Evolutionary conservation across 2,329 filamentous ascomycete species (phyloP).

Genomic region (Ceratocystis papillata): DNA sequence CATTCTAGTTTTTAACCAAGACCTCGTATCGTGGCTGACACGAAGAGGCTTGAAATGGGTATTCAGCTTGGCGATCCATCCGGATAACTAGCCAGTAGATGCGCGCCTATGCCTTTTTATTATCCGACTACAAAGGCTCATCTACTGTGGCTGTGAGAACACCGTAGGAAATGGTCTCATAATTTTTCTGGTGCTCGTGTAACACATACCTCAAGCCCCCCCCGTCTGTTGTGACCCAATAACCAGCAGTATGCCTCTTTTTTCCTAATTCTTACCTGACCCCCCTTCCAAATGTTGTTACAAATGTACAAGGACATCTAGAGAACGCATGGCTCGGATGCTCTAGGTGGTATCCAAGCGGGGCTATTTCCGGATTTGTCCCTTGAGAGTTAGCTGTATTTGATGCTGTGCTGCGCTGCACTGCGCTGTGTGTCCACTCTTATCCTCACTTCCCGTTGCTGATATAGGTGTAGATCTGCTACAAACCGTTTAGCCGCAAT

Average conservation of each 20-base stretch:
- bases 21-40: conserved; percentile 2
- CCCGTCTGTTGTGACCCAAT: conserved; percentile 2
- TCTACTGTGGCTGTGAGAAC: background rate
- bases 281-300: background rate
- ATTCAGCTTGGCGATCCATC: background rate
- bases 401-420: background rate
- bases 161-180: background rate
- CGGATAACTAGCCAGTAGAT: background rate
- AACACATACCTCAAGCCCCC: background rate
- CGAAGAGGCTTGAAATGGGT: background rate
- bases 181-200: background rate
- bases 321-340: background rate
- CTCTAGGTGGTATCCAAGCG: background rate
- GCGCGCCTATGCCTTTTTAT: background rate
- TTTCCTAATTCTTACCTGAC: background rate
- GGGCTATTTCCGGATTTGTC: background rate
- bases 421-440: background rate
- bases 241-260: conserved; percentile 12
- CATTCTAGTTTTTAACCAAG: background rate
- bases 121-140: background rate
- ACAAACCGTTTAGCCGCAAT: background rate
- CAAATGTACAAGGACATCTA: background rate
- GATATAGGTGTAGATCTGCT: background rate
- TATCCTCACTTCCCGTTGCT: background rate
- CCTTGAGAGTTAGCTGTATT: background rate